phyloP scores from a whole-genome alignment of 257 asterid species.

The Orobanche coerulescens region DNA sequence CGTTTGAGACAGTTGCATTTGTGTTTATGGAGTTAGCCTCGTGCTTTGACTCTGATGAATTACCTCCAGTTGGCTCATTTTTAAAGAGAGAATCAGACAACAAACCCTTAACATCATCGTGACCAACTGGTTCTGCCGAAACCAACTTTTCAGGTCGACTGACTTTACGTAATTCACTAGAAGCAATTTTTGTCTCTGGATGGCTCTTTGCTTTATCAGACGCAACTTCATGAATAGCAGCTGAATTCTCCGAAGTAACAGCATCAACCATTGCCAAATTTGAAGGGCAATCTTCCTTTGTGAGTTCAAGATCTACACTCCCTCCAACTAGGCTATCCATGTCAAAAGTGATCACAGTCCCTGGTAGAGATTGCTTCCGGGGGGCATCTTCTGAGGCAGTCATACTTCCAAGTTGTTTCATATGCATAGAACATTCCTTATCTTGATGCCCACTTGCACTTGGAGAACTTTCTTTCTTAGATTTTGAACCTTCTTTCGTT shows the following conservation, averaged over 20 bases:
- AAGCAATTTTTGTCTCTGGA: conserved; percentile 26
- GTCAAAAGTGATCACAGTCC: conserved; percentile 25
- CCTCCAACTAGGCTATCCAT: conserved; percentile 32
- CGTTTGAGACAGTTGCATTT: conserved; percentile 22
- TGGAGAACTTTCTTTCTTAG: conserved; percentile 21
- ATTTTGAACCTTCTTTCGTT: conserved; percentile 33
- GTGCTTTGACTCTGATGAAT: conserved; percentile 31
- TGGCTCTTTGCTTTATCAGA: conserved; percentile 21
- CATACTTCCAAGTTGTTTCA: conserved; percentile 28
- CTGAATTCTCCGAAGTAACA: conserved; percentile 26
- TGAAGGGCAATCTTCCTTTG: conserved; percentile 29
- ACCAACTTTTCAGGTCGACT: conserved; percentile 31
- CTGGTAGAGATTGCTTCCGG: conserved; percentile 31
- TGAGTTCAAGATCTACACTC: conserved; percentile 27
- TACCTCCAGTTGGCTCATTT: conserved; percentile 29
- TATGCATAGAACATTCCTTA: conserved; percentile 32
- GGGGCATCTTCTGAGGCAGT: conserved; percentile 24
- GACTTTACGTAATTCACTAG: conserved; percentile 28
- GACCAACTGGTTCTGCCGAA: conserved; percentile 29
- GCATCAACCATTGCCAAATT: conserved; percentile 27
- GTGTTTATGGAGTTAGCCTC: conserved; percentile 24
- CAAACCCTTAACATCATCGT: conserved; percentile 22
- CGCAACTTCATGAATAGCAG: conserved; percentile 30
- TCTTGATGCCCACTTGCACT: conserved; percentile 29
- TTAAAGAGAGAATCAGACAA: conserved; percentile 27